Conservation (phyloP, 1,284 basidiomycete species). For the Lentinula novae-zelandiae region DNA sequence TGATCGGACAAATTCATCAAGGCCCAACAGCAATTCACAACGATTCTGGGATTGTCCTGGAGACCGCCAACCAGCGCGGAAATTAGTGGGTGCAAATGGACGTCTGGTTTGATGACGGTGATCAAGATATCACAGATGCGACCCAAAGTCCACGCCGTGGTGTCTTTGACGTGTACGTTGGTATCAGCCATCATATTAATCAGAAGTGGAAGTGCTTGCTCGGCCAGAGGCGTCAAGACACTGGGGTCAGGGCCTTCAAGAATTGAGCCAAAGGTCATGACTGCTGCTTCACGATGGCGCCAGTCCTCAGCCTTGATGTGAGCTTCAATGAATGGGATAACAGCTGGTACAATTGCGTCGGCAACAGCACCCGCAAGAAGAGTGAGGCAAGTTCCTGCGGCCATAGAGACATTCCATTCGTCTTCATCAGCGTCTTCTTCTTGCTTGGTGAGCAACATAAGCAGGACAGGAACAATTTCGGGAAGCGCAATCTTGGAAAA, state of each 20-base stretch:
- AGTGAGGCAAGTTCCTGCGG: conserved; percentile 90
- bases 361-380: conserved; percentile 90
- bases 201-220: conserved; percentile 91
- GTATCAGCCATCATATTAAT: conserved; percentile 94
- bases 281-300: conserved; percentile 94
- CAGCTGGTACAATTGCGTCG: conserved; percentile 87
- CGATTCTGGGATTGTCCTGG: conserved; percentile 81
- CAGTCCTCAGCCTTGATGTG: conserved; percentile 93
- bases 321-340: conserved; percentile 97
- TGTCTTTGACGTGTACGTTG: conserved; percentile 90
- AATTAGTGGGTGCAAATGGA: conserved; percentile 84
- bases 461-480: conserved; percentile 91
- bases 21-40: conserved; percentile 95
- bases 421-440: conserved; percentile 98
- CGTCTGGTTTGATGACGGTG: conserved; percentile 84
- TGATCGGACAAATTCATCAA: conserved; percentile 94
- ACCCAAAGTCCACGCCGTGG: conserved; percentile 96
- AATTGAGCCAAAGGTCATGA: conserved; percentile 98
- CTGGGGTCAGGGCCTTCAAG: conserved; percentile 91
- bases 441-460: conserved; percentile 87
- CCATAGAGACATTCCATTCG: conserved; percentile 99
- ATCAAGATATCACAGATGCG: conserved; percentile 93
- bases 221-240: conserved; percentile 87
- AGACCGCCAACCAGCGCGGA: conserved; percentile 83
- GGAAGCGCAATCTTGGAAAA: conserved; percentile 94